Evolutionary conservation across 2,329 filamentous ascomycete species (phyloP).

Genomic region (Colletotrichum gloeosporioides): DNA sequence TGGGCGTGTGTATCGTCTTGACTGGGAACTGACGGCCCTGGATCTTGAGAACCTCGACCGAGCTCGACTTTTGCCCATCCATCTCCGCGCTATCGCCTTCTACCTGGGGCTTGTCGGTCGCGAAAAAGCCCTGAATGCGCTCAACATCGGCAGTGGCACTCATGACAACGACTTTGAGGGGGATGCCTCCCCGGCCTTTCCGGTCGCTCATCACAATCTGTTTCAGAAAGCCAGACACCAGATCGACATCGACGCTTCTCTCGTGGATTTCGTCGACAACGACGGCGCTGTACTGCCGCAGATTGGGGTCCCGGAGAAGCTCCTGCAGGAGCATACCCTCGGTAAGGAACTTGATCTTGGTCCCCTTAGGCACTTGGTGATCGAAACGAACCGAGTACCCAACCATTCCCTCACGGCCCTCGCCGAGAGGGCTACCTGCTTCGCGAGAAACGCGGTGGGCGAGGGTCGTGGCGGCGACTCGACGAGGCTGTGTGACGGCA

Average conservation of each 20-base stretch:
- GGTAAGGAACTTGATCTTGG: constrained; percentile 90
- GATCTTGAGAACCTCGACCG: constrained; percentile 65
- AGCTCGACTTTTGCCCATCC: no score
- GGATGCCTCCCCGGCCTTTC: constrained; percentile 70
- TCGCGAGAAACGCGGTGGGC: constrained; percentile 89
- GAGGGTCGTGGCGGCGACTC: constrained; percentile 91
- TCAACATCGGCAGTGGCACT: constrained; percentile 94
- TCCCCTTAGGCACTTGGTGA: constrained; percentile 80
- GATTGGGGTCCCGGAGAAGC: constrained; percentile 81
- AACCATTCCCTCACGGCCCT: constrained; percentile 59
- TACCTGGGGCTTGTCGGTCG: no score
- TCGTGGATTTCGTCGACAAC: constrained; percentile 98
- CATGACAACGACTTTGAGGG: constrained; percentile 93
- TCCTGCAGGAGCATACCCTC: constrained; percentile 97
- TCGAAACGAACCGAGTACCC: constrained; percentile 97
- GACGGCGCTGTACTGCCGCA: constrained; percentile 86
- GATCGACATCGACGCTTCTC: constrained; percentile 90
- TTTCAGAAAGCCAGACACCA: constrained; percentile 87
- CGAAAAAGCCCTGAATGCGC: constrained; percentile 78
- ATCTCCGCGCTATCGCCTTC: no score
- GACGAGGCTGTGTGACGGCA: constrained; percentile 91
- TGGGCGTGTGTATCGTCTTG: constrained; percentile 74
- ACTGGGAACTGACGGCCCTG: constrained; percentile 90
- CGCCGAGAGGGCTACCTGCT: constrained; percentile 57
- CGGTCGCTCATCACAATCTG: constrained; percentile 71